phyloP scores from a whole-genome alignment of 129 eudicot species.

The Flaveria brownii region DNA sequence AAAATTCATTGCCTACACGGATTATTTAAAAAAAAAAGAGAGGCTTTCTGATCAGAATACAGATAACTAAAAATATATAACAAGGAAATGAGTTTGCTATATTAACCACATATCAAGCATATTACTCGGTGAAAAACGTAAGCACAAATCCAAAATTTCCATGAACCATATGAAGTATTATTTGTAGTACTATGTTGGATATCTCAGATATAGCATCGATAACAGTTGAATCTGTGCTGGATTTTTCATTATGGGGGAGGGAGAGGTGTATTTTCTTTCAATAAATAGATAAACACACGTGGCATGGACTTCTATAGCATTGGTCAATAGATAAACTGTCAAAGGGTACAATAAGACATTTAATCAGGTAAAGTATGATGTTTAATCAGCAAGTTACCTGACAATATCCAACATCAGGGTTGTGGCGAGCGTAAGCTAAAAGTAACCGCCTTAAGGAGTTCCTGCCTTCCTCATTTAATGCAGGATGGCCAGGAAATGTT shows the following conservation, averaged over 20 bases:
- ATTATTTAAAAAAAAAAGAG: not conserved
- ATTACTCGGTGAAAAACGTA: not conserved
- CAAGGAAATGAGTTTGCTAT: not conserved
- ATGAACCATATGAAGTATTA: not conserved
- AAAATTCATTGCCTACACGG: constrained; percentile 91
- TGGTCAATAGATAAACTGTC: not conserved
- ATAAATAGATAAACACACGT: not conserved
- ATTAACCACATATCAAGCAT: not conserved
- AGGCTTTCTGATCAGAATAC: not conserved
- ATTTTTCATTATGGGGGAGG: not conserved
- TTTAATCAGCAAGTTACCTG: constrained; percentile 56
- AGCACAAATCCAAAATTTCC: not conserved
- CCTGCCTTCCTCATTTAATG: constrained; percentile 81
- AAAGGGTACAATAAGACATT: not conserved
- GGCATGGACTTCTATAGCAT: not conserved
- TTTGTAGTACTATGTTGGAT: not conserved
- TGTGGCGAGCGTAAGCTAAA: constrained; percentile 83
- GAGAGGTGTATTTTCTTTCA: not conserved
- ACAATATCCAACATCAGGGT: constrained; percentile 98
- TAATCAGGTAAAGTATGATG: not conserved
- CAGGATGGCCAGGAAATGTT: constrained; percentile 99
- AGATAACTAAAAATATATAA: not conserved
- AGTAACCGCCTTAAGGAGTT: constrained; percentile 87
- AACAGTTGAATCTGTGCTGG: not conserved
- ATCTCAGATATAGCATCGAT: not conserved